phyloP scores from a whole-genome alignment of 2,329 filamentous ascomycete species.

The Lasiodiplodia citricola region DNA sequence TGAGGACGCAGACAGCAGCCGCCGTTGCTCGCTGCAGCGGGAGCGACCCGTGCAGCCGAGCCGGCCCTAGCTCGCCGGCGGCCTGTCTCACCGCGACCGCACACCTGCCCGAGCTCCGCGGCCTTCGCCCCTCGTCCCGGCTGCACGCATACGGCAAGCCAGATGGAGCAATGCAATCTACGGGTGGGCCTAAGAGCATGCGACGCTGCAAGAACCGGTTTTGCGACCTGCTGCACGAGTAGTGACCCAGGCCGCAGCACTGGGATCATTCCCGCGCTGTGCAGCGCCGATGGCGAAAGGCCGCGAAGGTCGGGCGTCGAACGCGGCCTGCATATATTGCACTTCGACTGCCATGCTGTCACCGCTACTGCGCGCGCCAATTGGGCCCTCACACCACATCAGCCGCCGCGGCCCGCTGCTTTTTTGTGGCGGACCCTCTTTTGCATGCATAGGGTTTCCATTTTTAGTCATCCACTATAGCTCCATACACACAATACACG shows the following conservation, averaged over 20 bases:
- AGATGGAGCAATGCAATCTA: constrained; percentile 22
- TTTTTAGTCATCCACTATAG: constrained; percentile 9
- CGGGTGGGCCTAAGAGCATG: constrained; percentile 18
- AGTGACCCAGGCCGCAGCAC: constrained; percentile 7
- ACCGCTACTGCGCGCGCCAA: neutral
- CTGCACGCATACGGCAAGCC: constrained; percentile 12
- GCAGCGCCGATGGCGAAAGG: neutral
- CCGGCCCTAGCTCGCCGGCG: constrained; percentile 14
- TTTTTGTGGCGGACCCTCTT: constrained; percentile 7
- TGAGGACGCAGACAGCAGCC: neutral
- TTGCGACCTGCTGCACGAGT: constrained; percentile 10
- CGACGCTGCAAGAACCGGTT: constrained; percentile 9
- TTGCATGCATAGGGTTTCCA: constrained; percentile 4
- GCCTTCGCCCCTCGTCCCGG: constrained; percentile 14
- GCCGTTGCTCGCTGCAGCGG: constrained; percentile 5
- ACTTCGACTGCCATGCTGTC: neutral
- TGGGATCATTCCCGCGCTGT: constrained; percentile 7
- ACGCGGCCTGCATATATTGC: constrained; percentile 14
- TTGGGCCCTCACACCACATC: constrained; percentile 4
- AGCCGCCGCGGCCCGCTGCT: neutral
- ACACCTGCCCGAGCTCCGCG: constrained; percentile 15
- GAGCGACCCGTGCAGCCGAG: constrained; percentile 17
- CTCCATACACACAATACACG: neutral
- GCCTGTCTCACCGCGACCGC: constrained; percentile 7
- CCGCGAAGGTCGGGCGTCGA: neutral